Conservation (phyloP, 805 yeast genomes). For the Zygotorulaspora chibaensis region DNA sequence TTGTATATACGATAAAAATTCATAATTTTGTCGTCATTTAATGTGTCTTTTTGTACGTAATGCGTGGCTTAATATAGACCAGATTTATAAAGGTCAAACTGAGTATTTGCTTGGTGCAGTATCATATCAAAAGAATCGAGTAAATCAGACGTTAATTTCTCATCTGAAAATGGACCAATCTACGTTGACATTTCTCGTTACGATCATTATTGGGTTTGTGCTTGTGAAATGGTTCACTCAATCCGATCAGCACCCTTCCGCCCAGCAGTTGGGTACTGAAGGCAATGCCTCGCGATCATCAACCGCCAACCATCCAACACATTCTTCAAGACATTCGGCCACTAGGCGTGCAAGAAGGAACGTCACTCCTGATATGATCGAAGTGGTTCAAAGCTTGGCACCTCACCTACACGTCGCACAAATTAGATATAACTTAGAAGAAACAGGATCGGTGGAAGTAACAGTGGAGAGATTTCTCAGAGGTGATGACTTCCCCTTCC, state of each 20-base stretch:
- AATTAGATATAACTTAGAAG: slow-evolving; percentile 66
- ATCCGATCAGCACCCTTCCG: slow-evolving; percentile 47
- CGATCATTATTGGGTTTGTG: slow-evolving; percentile 50
- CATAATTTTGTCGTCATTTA: slow-evolving; percentile 2
- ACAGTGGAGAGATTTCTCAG: slow-evolving; percentile 72
- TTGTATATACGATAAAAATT: not conserved
- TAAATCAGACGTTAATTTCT: not conserved
- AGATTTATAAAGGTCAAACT: too few species aligned
- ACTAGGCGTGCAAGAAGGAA: slow-evolving; percentile 38
- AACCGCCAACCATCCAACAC: not conserved
- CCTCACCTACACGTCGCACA: slow-evolving; percentile 67
- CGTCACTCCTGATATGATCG: slow-evolving; percentile 72
- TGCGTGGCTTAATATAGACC: too few species aligned
- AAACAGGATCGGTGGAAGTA: slow-evolving; percentile 73
- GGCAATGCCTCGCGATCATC: not conserved
- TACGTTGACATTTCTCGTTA: slow-evolving; percentile 46
- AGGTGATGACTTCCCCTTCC: slow-evolving; percentile 55
- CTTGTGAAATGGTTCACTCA: slow-evolving; percentile 63
- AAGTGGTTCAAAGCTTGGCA: slow-evolving; percentile 76
- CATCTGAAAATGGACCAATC: slow-evolving; percentile 48
- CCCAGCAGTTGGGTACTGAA: slow-evolving; percentile 17
- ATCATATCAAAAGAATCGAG: too few species aligned
- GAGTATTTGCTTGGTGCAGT: too few species aligned
- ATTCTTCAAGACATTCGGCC: slow-evolving; percentile 8
- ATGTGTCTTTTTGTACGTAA: too few species aligned